These are phyloP conservation scores for Paramarasmius palmivorus DNA, from an alignment of 1,284 basidiomycete genomes.

Conservation along the genomic window DNA sequence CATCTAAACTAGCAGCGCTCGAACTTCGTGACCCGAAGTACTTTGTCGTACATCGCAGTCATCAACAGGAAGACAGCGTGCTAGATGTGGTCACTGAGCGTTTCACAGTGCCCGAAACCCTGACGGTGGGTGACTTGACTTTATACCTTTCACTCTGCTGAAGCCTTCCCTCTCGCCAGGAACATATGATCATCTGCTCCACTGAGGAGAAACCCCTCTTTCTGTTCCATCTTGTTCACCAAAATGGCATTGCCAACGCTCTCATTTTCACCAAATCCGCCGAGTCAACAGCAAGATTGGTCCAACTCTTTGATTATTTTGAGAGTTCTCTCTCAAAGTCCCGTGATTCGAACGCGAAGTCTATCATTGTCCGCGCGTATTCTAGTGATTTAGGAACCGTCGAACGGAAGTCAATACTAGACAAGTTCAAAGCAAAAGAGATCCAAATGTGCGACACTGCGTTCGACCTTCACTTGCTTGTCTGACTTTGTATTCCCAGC, in stretches of 20 bases:
- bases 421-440: slow-evolving; percentile 79
- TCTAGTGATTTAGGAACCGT: slow-evolving; percentile 81
- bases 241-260: slow-evolving; percentile 61
- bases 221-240: slow-evolving; percentile 84
- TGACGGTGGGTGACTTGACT: slow-evolving; percentile 52
- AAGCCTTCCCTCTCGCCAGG: slow-evolving; percentile 44
- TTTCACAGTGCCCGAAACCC: slow-evolving; percentile 80
- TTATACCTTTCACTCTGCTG: slow-evolving; percentile 6
- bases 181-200: slow-evolving; percentile 85
- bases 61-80: slow-evolving; percentile 30
- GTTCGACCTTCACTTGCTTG: slow-evolving; percentile 1
- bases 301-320: slow-evolving; percentile 84
- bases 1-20: slow-evolving; percentile 86
- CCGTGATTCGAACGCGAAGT: slow-evolving; percentile 23
- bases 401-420: slow-evolving; percentile 79
- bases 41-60: slow-evolving; percentile 72
- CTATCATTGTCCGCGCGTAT: slow-evolving; percentile 66
- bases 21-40: slow-evolving; percentile 84
- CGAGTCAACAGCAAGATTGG: slow-evolving; percentile 85
- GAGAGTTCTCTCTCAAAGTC: slow-evolving; percentile 48
- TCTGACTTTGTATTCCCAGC: slow-evolving; percentile 39
- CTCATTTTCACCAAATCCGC: slow-evolving; percentile 97
- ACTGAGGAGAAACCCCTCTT: slow-evolving; percentile 86
- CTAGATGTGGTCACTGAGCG: slow-evolving; percentile 67
- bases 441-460: slow-evolving; percentile 77